Conservation (phyloP, 495 filamentous ascomycete genomes). For the Podospora sp. region DNA sequence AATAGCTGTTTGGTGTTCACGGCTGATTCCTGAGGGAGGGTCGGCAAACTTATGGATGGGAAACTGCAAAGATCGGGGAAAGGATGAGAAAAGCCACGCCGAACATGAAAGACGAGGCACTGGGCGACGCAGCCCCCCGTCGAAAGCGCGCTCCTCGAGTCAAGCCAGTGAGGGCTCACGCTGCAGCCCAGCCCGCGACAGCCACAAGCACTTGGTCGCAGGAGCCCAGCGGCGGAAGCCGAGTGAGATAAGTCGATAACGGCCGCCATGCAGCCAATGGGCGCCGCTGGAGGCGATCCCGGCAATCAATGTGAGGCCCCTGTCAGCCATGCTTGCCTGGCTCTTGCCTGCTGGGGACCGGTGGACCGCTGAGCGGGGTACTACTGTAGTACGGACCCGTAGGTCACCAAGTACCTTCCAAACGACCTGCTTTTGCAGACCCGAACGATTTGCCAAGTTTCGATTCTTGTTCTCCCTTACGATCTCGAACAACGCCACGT, state of each 20-base stretch:
- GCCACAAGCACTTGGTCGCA: conserved; percentile 1
- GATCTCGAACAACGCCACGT: too few relatives aligned
- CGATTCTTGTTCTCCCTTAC: too few relatives aligned
- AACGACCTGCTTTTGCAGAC: too few relatives aligned
- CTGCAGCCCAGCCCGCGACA: conserved; percentile 11
- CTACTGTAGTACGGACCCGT: too few relatives aligned
- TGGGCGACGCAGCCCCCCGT: background rate
- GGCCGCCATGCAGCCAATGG: background rate
- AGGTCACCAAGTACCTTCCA: too few relatives aligned
- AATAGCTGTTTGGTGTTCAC: too few relatives aligned
- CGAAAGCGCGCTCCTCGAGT: background rate
- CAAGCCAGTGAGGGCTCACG: conserved; percentile 15
- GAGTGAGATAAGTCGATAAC: conserved; percentile 18
- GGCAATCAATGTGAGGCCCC: background rate
- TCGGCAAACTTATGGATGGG: background rate
- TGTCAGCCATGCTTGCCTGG: background rate
- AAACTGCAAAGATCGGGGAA: conserved; percentile 3
- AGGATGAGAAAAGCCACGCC: background rate
- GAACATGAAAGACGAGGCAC: background rate
- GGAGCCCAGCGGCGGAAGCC: background rate
- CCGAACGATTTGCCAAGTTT: too few relatives aligned
- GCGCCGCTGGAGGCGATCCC: background rate
- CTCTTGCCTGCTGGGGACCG: too few relatives aligned
- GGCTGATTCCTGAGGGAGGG: background rate
- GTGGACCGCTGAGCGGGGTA: background rate